Percentiles rank a stretch among this genome's conserved stretches.
These are phyloP conservation scores for Pleurotus pulmonarius DNA, from an alignment of 768 basidiomycete genomes.

Conservation along the genomic window DNA sequence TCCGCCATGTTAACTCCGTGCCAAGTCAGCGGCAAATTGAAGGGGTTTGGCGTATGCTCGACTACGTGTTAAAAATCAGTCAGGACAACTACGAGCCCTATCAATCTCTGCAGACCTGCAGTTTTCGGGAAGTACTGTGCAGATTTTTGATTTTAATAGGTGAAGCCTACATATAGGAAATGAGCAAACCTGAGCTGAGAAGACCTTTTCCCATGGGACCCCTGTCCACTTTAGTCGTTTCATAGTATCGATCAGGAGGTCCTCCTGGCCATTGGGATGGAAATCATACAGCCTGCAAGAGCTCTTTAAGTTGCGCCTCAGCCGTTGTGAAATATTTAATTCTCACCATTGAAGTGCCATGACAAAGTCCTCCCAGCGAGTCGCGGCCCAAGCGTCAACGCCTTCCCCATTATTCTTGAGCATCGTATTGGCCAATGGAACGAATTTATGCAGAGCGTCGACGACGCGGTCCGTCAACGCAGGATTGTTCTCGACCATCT, in stretches of 20 bases:
- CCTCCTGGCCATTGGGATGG: slow-evolving; percentile 45
- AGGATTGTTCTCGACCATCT: slow-evolving; percentile 47
- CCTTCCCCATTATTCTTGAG: slow-evolving; percentile 44
- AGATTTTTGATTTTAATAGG: not conserved
- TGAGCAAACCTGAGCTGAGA: slow-evolving; percentile 33
- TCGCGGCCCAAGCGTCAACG: slow-evolving; percentile 49
- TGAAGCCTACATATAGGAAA: not conserved
- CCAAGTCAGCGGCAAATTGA: slow-evolving; percentile 44
- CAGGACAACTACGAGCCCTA: too few species aligned
- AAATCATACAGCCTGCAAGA: slow-evolving; percentile 47
- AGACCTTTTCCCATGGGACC: slow-evolving; percentile 53
- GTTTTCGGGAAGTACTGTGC: slow-evolving; percentile 41
- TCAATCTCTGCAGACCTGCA: slow-evolving; percentile 20
- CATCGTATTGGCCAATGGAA: slow-evolving; percentile 50
- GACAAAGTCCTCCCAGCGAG: slow-evolving; percentile 59
- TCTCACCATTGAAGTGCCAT: slow-evolving; percentile 50
- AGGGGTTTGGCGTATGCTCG: slow-evolving; percentile 38
- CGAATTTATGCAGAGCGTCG: slow-evolving; percentile 49
- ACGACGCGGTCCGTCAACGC: slow-evolving; percentile 42
- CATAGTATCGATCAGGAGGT: slow-evolving; percentile 51
- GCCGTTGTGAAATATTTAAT: not conserved
- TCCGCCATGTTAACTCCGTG: slow-evolving; percentile 60
- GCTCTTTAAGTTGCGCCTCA: not conserved
- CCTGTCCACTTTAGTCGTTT: slow-evolving; percentile 45
- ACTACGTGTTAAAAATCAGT: slow-evolving; percentile 12